Percentiles rank a stretch among this genome's conserved stretches.
Evolutionary conservation across 2,329 filamentous ascomycete genomes (phyloP).

Genomic region (Stromatinia cepivora): DNA sequence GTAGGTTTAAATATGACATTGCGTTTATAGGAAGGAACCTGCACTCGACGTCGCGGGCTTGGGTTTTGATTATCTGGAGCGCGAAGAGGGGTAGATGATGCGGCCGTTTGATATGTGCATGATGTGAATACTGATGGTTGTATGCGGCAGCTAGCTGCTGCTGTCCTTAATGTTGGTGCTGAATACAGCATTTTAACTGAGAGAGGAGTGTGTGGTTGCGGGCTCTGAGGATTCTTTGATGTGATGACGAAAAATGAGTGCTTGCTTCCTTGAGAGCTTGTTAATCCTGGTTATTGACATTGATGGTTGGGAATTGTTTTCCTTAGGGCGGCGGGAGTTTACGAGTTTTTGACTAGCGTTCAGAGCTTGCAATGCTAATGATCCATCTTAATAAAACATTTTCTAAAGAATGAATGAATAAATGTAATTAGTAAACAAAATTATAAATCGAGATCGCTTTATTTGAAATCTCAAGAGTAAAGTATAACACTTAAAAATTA

Average conservation of each 20-base stretch:
- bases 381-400: background rate
- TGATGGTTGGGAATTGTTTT: background rate
- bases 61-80: slow-evolving; percentile 10
- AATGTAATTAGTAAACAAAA: background rate
- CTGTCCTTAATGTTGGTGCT: slow-evolving; percentile 38
- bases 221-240: slow-evolving; percentile 9
- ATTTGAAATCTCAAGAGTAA: background rate
- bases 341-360: background rate
- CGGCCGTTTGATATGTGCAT: slow-evolving; percentile 33
- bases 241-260: slow-evolving; percentile 20
- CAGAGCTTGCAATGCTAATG: background rate
- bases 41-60: slow-evolving; percentile 31
- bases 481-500: fast-evolving
- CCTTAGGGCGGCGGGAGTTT: slow-evolving; percentile 12
- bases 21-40: slow-evolving; percentile 35
- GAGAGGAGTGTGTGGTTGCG: background rate
- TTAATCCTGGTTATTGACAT: slow-evolving; percentile 15
- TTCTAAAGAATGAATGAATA: background rate
- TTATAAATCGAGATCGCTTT: background rate
- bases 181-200: slow-evolving; percentile 37
- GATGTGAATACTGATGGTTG: slow-evolving; percentile 37
- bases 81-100: slow-evolving; percentile 30
- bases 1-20: slow-evolving; percentile 35
- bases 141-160: slow-evolving; percentile 39
- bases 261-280: slow-evolving; percentile 1